Base-by-base conservation (phyloP, 371 early-diverging fungal species). In the Rhizopus sp. region DNA sequence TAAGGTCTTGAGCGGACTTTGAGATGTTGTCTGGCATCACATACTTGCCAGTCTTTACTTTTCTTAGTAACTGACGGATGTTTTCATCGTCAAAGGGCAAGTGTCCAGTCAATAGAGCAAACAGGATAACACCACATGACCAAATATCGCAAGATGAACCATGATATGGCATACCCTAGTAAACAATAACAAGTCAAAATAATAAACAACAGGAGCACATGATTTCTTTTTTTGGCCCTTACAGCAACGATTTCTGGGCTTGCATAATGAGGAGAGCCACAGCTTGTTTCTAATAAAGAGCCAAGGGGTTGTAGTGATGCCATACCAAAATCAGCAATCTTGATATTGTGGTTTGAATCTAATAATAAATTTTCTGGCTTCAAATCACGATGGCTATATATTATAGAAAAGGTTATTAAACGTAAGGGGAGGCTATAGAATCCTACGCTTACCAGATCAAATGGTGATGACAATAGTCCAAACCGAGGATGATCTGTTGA, bases 361-460 rank as follows among this genome's bases (percentile, higher is more conserved):
- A 99, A 76, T 59, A 99, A 80, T 38, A 99, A 77, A 63, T 99
- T 99, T 57, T 89, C 90, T 72, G 97, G 96, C 65, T 99, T 99
- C 31, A 99, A 76, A 73, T 99, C 99, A 53, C 99, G 88, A 72
- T 99, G 98, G 56, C 95, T 93, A 63, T 53, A 48, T 17, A 33
- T 59, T 50, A 41, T 29, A 38, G 8, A 38, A 39, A 8, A 48
- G 29, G 15, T 6, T 9, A 30, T 15, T 15, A 41, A 31, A 17
- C 37, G 3, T 39, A 58, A 4, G 33, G 33, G 31, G 40, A n/a
- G 6, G 15, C n/a, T 39, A 16, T 7, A 23, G 2, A 23, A 12
- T 49, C n/a, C 42, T 29, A 30, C 33, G 4, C 15, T 57, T 72
- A 76, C 77, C 73, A 78, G 39, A 78, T 78, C 16, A 78, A 55